phyloP scores from a whole-genome alignment of 1,284 basidiomycete genomes.

The Apiotrichum laibachii region DNA sequence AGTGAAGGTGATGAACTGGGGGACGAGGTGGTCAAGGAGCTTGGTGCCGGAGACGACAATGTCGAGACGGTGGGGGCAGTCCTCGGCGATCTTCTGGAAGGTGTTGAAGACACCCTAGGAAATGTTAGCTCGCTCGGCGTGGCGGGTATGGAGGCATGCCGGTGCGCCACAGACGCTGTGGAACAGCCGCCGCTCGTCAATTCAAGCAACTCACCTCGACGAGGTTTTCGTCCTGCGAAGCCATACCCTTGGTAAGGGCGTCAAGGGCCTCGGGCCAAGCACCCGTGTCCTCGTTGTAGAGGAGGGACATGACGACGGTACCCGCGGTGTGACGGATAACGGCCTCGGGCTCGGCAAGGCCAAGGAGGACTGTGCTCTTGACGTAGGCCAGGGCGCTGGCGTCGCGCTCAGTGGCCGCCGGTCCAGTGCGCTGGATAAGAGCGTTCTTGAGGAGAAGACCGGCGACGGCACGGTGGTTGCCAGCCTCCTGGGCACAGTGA shows the following conservation, averaged over 20 bases:
- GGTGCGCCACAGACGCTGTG: not conserved
- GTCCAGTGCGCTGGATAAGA: slow-evolving; percentile 29
- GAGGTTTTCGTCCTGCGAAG: slow-evolving; percentile 66
- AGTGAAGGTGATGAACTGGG: slow-evolving; percentile 84
- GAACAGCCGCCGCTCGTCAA: not conserved
- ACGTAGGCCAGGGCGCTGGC: slow-evolving; percentile 65
- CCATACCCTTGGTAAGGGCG: slow-evolving; percentile 72
- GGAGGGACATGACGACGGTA: slow-evolving; percentile 82
- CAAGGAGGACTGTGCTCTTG: slow-evolving; percentile 74
- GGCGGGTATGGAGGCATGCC: too few species aligned
- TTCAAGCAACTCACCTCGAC: slow-evolving; percentile 69
- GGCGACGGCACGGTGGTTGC: slow-evolving; percentile 88
- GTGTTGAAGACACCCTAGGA: slow-evolving; percentile 86
- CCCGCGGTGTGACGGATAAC: slow-evolving; percentile 90
- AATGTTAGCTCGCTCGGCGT: slow-evolving; percentile 2
- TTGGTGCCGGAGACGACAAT: slow-evolving; percentile 77
- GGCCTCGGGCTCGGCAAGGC: slow-evolving; percentile 71
- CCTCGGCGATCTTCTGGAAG: slow-evolving; percentile 93
- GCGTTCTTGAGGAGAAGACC: slow-evolving; percentile 98
- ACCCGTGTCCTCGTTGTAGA: slow-evolving; percentile 77
- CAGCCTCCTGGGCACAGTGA: slow-evolving; percentile 64
- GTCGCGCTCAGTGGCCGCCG: slow-evolving; percentile 29
- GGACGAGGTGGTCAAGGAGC: slow-evolving; percentile 90
- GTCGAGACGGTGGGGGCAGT: slow-evolving; percentile 93
- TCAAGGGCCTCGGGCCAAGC: slow-evolving; percentile 91